Conservation (phyloP, 2,329 filamentous ascomycete species). For the Phyllosticta citrichinensis region DNA sequence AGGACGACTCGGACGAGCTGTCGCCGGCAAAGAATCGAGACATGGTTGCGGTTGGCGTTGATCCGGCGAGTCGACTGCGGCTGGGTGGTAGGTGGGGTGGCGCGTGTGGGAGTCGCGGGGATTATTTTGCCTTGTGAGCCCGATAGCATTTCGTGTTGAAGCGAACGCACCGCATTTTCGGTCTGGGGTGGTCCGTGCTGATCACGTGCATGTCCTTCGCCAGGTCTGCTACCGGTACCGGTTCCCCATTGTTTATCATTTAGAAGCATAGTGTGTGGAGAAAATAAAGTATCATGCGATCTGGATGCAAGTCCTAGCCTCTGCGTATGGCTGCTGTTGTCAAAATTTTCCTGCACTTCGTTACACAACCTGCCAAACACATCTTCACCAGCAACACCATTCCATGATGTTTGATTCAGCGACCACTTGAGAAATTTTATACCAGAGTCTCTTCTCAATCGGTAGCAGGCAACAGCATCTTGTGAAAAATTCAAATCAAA, state of each 20-base stretch:
- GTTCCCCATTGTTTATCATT: too few species aligned
- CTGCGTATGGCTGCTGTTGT: too few species aligned
- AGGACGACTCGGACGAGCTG: constrained; percentile 90
- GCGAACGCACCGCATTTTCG: constrained; percentile 6
- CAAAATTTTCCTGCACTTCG: too few species aligned
- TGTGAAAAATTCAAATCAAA: not conserved
- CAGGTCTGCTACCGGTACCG: too few species aligned
- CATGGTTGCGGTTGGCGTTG: constrained; percentile 18
- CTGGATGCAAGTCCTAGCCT: too few species aligned
- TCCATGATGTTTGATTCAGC: not conserved
- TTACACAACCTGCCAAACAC: too few species aligned
- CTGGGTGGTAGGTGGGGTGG: constrained; percentile 3
- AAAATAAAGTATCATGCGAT: too few species aligned
- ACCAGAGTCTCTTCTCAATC: not conserved
- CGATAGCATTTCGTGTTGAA: constrained; percentile 2
- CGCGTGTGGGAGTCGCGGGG: constrained; percentile 7
- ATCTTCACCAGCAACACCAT: too few species aligned
- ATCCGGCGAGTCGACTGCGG: constrained; percentile 5
- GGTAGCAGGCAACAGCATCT: not conserved
- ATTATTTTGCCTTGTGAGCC: constrained; percentile 9
- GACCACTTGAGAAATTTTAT: not conserved
- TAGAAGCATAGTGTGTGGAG: too few species aligned
- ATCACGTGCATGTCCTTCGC: not conserved
- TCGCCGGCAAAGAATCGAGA: constrained; percentile 95
- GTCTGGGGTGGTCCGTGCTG: not conserved